These are phyloP conservation scores for Ophiocordyceps camponoti-saundersi DNA, from an alignment of 2,329 filamentous ascomycete species.

Conservation along the genomic window DNA sequence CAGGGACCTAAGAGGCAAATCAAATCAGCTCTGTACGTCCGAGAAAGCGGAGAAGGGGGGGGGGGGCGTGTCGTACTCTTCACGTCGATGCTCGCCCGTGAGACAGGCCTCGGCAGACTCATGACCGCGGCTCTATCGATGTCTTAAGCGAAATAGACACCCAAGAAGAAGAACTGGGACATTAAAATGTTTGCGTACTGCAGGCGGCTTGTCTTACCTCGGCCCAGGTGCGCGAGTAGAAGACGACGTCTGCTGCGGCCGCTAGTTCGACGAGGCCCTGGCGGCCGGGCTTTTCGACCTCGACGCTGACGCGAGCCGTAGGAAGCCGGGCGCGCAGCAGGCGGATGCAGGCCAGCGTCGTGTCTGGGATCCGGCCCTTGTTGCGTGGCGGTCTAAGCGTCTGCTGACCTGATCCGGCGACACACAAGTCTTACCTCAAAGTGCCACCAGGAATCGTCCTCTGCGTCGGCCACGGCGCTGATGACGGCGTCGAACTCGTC, in stretches of 20 bases:
- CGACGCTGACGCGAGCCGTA: conserved; percentile 42
- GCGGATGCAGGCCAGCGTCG: conserved; percentile 40
- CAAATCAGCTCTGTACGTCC: neutral
- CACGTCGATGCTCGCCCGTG: conserved; percentile 20
- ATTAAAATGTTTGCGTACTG: no score
- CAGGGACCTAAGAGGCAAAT: conserved; percentile 18
- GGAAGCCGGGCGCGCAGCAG: conserved; percentile 30
- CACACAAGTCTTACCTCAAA: conserved; percentile 39
- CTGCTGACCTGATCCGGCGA: neutral
- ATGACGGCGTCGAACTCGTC: conserved; percentile 37
- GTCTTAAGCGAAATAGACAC: neutral
- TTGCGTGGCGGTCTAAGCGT: neutral
- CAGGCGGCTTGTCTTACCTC: conserved; percentile 26
- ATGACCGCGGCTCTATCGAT: conserved; percentile 19
- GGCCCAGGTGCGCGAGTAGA: conserved; percentile 57
- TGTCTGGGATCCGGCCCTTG: conserved; percentile 47
- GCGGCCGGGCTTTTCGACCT: conserved; percentile 53
- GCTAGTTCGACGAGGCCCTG: conserved; percentile 41
- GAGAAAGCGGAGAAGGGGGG: neutral
- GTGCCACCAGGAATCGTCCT: conserved; percentile 44
- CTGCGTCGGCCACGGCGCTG: conserved; percentile 16
- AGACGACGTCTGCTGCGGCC: conserved; percentile 49
- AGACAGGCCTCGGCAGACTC: conserved; percentile 33
- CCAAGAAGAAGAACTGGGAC: no score
- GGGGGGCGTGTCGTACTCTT: conserved; percentile 22